phyloP scores from a whole-genome alignment of 176 grass and related monocot genomes.

The Panicum miliaceum region DNA sequence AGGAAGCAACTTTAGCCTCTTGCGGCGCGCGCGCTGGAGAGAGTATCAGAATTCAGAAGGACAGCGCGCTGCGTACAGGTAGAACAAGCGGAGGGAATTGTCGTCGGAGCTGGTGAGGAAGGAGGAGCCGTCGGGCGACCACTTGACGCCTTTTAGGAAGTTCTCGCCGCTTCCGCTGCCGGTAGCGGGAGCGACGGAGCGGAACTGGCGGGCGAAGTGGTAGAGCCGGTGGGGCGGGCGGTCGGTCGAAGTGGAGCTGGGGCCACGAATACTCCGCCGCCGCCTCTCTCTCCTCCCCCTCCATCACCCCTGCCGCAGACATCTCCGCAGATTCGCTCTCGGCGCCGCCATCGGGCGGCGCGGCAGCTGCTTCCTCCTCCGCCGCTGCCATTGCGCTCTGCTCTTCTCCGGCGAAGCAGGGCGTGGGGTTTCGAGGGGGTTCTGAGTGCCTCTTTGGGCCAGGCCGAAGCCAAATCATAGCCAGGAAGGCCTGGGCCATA shows the following conservation, averaged over 20 bases:
- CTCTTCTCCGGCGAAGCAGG: conserved; percentile 31
- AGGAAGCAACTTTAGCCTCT: neutral
- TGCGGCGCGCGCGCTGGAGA: neutral
- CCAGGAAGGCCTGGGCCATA: neutral
- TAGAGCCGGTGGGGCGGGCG: conserved; percentile 56
- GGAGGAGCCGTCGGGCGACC: conserved; percentile 94
- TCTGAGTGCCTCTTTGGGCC: neutral
- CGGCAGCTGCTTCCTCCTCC: conserved; percentile 37
- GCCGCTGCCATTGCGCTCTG: conserved; percentile 39
- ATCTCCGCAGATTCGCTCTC: neutral
- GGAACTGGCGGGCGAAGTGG: conserved; percentile 56
- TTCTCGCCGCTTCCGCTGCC: conserved; percentile 39
- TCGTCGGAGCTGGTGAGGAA: conserved; percentile 95
- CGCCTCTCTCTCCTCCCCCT: neutral
- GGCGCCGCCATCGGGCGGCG: neutral
- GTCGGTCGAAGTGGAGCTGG: conserved; percentile 66
- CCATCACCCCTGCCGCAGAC: neutral
- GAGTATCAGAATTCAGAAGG: neutral
- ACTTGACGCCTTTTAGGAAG: conserved; percentile 94
- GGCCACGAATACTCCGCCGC: conserved; percentile 51
- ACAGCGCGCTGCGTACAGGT: conserved; percentile 50
- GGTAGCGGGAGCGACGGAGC: conserved; percentile 8
- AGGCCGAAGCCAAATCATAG: neutral
- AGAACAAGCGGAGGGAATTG: conserved; percentile 89
- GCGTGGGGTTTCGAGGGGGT: conserved; percentile 44